phyloP scores from a whole-genome alignment of 2,329 filamentous ascomycete species.

The Trichoderma gracile region DNA sequence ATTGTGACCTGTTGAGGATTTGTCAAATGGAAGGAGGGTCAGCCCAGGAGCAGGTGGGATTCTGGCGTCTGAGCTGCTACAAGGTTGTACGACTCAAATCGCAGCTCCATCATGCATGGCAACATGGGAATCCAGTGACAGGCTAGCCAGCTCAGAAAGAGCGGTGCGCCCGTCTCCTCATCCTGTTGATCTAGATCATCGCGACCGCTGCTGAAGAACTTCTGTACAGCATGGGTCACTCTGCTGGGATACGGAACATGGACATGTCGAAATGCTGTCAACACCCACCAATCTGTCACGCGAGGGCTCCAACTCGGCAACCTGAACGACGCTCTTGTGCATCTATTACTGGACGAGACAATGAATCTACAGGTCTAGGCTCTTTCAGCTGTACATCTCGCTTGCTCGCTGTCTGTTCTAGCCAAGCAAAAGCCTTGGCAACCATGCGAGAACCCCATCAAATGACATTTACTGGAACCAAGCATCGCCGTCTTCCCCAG shows the following conservation, averaged over 20 bases:
- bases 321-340: not conserved
- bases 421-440: not conserved
- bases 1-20: not conserved
- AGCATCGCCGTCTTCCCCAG: slow-evolving; percentile 17
- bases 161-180: not conserved
- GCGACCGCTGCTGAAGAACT: not conserved
- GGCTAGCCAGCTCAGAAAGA: not conserved
- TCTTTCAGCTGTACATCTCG: not conserved
- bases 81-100: not conserved
- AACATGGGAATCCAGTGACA: not conserved
- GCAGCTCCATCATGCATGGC: not conserved
- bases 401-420: slow-evolving; percentile 1
- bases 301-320: not conserved
- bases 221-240: not conserved
- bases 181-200: slow-evolving; percentile 11
- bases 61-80: not conserved
- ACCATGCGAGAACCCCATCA: not conserved
- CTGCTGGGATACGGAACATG: too few relatives aligned
- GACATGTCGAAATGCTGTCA: not conserved
- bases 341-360: not conserved
- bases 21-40: too few relatives aligned
- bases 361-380: not conserved
- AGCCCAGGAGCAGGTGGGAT: not conserved
- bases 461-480: not conserved
- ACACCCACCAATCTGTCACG: not conserved